These are phyloP conservation scores for Barbarea vulgaris DNA, from an alignment of 345 rosid genomes.

Conservation along the genomic window DNA sequence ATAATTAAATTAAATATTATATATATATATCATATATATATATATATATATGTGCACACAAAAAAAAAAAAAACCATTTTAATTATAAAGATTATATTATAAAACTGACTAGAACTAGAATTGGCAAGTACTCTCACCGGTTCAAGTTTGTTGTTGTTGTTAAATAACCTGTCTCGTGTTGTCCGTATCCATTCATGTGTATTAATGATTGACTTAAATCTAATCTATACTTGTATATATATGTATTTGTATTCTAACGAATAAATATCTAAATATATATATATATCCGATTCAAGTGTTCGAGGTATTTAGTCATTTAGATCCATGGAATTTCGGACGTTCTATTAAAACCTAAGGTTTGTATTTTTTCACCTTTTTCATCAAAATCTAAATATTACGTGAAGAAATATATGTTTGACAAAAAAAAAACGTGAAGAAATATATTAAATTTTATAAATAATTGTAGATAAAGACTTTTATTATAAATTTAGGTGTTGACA, in stretches of 20 bases:
- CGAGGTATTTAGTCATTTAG: neutral
- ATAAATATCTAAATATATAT: neutral
- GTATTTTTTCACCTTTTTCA: no score
- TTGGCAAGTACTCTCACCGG: neutral
- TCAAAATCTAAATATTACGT: neutral
- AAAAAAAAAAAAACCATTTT: neutral
- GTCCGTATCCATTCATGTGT: constrained; percentile 31
- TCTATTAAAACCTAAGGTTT: neutral
- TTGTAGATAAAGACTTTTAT: neutral
- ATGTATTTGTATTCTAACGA: neutral
- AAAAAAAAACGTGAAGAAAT: neutral
- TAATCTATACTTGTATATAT: neutral
- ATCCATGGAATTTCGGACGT: neutral
- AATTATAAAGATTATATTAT: constrained; percentile 7
- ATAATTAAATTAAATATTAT: constrained; percentile 28
- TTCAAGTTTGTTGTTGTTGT: no score
- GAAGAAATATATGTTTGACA: neutral
- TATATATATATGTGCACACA: constrained; percentile 13
- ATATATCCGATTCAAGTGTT: neutral
- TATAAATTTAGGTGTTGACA: neutral
- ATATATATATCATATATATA: no score
- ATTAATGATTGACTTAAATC: constrained; percentile 12
- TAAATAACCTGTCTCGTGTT: no score
- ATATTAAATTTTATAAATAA: neutral
- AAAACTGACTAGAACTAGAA: constrained; percentile 15